Base-by-base conservation (phyloP, 495 filamentous ascomycete species). In the Penicillium manginii region DNA sequence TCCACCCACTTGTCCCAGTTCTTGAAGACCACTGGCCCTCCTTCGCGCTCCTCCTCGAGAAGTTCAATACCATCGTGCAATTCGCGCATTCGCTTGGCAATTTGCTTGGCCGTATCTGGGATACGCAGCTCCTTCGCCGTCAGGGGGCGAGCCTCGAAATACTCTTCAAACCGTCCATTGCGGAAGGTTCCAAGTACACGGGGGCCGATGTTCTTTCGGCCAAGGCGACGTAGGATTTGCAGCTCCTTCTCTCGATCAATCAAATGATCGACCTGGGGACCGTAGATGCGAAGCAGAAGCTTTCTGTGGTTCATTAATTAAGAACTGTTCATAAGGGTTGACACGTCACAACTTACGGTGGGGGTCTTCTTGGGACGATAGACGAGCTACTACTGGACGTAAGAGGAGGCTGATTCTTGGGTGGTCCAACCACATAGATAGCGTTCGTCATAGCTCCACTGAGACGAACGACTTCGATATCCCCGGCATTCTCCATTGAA, bases 61-160 rank as follows among this genome's bases (percentile, higher is more conserved):
- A 99, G 80, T 17, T 96, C 90, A 57, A 99, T 88, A 8, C 94
- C 94, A 54, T 96, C 91, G 62, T 99, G 94, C 19, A 99, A 81
- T 73, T 99, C 94, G 58, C 92, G 82, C 91, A 99, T 96, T 39
- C 94, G 88, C 79, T 98, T 99, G n/a, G 94, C 93, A 69, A 99
- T 98, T 62, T 96, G 90, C 64, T 84, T 90, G 37, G 90, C 93
- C 0, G 90, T 97, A 31, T 89, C 88, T 2, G 92, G 88, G 50
- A 87, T 82, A 21, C 91, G 87, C 51, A 99, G 74, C 66, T 96
- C 91, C 10, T 83, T 75, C 3, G 88, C 79, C 0, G 88, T 93
- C 31, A 99, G 78, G 2, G 94, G 86, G 19, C 81, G 79, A 0
- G 96, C 91, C 66, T 96, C 83, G 63, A 94, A 89, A 70, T 87